Percentiles rank a stretch among this genome's conserved stretches.
These are phyloP conservation scores for Huntiella moniliformis DNA, from an alignment of 2,329 filamentous ascomycete genomes.

Conservation along the genomic window DNA sequence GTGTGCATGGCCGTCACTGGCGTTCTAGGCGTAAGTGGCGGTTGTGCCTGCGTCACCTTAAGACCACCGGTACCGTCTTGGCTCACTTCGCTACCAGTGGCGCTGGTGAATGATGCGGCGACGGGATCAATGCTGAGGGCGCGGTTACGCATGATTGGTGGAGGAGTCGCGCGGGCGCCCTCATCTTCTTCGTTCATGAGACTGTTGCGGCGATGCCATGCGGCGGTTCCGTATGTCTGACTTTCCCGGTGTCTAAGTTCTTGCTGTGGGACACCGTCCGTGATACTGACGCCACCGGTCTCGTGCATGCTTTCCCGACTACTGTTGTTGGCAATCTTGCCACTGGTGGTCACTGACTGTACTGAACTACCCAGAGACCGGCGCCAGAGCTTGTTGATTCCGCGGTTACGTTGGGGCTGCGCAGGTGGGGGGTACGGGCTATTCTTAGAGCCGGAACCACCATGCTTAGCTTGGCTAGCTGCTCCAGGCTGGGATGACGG, in stretches of 20 bases:
- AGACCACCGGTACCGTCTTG: not conserved
- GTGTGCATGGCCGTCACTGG: conserved; percentile 3
- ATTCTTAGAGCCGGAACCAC: conserved; percentile 5
- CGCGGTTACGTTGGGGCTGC: conserved; percentile 16
- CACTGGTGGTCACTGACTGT: not conserved
- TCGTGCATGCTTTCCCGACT: conserved; percentile 13
- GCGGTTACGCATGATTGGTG: conserved; percentile 33
- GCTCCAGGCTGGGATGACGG: conserved; percentile 8
- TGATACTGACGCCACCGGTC: conserved; percentile 6
- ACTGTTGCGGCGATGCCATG: conserved; percentile 20
- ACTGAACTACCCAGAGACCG: conserved; percentile 25
- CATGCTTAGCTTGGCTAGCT: conserved; percentile 1
- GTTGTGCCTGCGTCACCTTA: not conserved
- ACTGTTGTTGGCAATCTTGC: conserved; percentile 5
- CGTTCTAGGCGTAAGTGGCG: conserved; percentile 4
- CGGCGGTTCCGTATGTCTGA: conserved; percentile 21
- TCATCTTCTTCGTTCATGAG: conserved; percentile 22
- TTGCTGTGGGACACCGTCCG: conserved; percentile 9
- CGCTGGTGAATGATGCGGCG: not conserved
- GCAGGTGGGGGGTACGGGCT: conserved; percentile 9
- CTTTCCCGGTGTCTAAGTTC: conserved; percentile 10
- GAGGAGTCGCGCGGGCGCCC: conserved; percentile 31
- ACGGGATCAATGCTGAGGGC: conserved; percentile 9
- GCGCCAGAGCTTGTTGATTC: conserved; percentile 32
- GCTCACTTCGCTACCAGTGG: not conserved